Base-by-base conservation (phyloP, 2,329 filamentous ascomycete species). In the Pseudogymnoascus sp. region DNA sequence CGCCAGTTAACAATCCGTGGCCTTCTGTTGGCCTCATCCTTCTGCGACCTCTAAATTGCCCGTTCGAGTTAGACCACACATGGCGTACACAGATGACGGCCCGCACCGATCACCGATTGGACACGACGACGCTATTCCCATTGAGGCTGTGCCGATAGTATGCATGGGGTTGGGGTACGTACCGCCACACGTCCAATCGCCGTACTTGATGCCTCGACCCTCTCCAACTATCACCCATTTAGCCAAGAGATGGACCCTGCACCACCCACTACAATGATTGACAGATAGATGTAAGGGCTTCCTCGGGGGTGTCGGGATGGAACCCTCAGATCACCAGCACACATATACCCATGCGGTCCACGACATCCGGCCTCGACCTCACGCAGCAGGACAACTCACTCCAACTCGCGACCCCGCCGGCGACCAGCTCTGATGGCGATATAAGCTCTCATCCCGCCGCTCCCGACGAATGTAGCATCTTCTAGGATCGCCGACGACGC, bases 71-170 rank as follows among this genome's bases (percentile, higher is more conserved):
- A 57, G 47, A 57, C 23, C 47, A 31, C n/a, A 31, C 47, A 57
- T 57, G 47, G 26, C 47, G 47, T 29, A 34, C 47, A 57, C 47
- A 57, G 10, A 54, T 54, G 47, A 31, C 47, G 47, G 47, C 47
- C 47, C 47, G 47, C 47, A 57, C 47, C 47, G 47, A 57, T 34
- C 47, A 57, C 47, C 47, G 26, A 57, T 57, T 57, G 47, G 47
- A 12, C 47, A 34, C 8, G 1, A 34, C 26, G 26, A 18, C 47
- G 47, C 47, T 57, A 57, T 57, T 57, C 47, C 47, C 26, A 31
- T 57, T 16, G 47, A 57, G 47, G 47, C 26, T 57, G 47, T 57
- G 47, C 47, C n/a, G 8, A 18, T 31, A 29, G 26, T 34, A n/a
- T 57, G 26, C 8, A 57, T n/a, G n/a, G n/a, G 26, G 47, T 14